Conservation (phyloP, 257 asterid species). For the Nemophila menziesii region DNA sequence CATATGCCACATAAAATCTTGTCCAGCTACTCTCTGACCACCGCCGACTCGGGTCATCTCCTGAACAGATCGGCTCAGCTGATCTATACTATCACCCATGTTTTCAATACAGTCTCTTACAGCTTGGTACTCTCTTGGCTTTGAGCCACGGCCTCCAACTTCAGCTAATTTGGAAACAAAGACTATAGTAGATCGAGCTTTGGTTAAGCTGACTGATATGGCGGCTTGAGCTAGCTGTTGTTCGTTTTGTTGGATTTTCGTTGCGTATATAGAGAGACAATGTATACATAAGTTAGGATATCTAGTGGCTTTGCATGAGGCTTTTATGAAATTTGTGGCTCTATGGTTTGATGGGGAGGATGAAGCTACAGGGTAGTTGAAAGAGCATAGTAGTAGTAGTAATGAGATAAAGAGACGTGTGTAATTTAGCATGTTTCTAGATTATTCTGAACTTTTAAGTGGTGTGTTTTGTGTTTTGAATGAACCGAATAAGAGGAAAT, state of each 20-base stretch:
- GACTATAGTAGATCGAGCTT: constrained; percentile 4
- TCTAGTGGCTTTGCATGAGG: constrained; percentile 12
- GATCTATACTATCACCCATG: constrained; percentile 24
- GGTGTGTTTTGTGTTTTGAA: not conserved
- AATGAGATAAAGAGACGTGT: not conserved
- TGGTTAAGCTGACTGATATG: constrained; percentile 8
- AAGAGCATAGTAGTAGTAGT: not conserved
- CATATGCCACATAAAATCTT: constrained; percentile 13
- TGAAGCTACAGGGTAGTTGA: not conserved
- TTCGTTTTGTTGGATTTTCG: constrained; percentile 1
- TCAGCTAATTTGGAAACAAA: constrained; percentile 7
- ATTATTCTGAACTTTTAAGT: not conserved
- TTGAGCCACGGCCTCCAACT: constrained; percentile 1
- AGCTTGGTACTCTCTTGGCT: constrained; percentile 15
- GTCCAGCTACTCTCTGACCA: not conserved
- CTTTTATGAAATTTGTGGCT: constrained; percentile 8
- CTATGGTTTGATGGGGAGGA: constrained; percentile 3
- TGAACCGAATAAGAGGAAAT: not conserved
- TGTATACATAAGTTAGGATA: constrained; percentile 8
- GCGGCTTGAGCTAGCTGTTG: constrained; percentile 9
- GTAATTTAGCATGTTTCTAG: not conserved
- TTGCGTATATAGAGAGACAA: constrained; percentile 7
- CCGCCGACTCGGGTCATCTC: constrained; percentile 9
- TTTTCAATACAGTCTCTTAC: constrained; percentile 19
- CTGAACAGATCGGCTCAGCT: constrained; percentile 20